Evolutionary conservation across 2,329 filamentous ascomycete genomes (phyloP).

Genomic region (Penicillium italicum): DNA sequence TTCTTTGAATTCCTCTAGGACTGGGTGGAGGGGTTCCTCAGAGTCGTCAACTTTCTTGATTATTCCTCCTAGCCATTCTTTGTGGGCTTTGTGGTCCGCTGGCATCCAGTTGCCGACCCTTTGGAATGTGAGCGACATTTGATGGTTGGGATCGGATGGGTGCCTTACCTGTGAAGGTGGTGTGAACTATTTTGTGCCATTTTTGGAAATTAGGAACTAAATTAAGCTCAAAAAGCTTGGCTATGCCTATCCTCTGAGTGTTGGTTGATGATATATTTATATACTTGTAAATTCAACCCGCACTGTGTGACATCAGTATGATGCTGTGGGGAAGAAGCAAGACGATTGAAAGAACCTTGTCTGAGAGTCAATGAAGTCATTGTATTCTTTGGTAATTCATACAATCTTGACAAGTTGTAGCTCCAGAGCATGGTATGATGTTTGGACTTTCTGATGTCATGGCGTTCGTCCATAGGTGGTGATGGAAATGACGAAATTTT

Average conservation of each 20-base stretch:
- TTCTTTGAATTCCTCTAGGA: conserved; percentile 61
- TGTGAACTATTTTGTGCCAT: conserved; percentile 1
- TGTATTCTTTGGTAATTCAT: too few relatives aligned
- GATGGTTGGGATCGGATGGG: background rate
- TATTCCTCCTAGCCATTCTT: conserved; percentile 58
- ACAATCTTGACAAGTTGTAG: background rate
- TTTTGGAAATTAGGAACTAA: background rate
- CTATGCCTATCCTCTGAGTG: too few relatives aligned
- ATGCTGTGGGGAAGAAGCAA: background rate
- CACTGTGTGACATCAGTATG: background rate
- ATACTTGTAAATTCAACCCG: background rate
- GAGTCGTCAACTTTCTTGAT: conserved; percentile 52
- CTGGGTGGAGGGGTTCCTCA: conserved; percentile 53
- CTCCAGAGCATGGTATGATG: too few relatives aligned
- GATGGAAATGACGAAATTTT: background rate
- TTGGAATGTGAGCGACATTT: background rate
- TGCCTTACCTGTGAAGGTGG: conserved; percentile 18
- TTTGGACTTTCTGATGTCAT: background rate
- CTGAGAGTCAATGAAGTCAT: background rate
- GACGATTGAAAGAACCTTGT: background rate
- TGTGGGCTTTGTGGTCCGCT: conserved; percentile 59
- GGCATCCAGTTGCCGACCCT: conserved; percentile 62
- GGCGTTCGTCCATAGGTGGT: background rate
- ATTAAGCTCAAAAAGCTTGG: background rate
- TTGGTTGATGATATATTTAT: background rate